These are phyloP conservation scores for Podaxis carcinomalis DNA, from an alignment of 768 basidiomycete species.

Conservation along the genomic window DNA sequence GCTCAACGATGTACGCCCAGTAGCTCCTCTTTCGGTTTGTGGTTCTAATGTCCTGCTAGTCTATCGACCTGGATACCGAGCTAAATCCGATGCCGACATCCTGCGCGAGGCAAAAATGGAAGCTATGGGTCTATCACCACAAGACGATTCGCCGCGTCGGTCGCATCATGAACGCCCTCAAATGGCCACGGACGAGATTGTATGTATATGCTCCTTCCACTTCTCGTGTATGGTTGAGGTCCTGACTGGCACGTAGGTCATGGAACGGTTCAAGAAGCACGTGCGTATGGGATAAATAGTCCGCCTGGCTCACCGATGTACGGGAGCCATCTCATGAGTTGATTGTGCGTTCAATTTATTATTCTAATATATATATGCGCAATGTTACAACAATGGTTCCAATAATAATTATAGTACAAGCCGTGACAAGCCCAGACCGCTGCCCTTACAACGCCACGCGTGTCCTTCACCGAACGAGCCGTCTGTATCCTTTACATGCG, in stretches of 20 bases:
- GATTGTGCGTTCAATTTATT: neutral
- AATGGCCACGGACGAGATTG: slow-evolving; percentile 90
- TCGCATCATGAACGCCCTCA: slow-evolving; percentile 58
- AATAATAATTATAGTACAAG: slow-evolving; percentile 1
- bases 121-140: slow-evolving; percentile 72
- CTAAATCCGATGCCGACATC: slow-evolving; percentile 86
- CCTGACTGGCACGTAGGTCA: slow-evolving; percentile 46
- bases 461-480: neutral
- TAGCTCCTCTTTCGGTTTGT: neutral
- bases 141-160: slow-evolving; percentile 43
- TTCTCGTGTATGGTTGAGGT: neutral
- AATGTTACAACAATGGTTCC: neutral
- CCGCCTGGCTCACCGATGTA: no score
- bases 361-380: neutral
- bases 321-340: neutral
- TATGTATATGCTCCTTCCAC: slow-evolving; percentile 30
- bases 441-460: neutral
- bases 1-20: slow-evolving; percentile 78
- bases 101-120: slow-evolving; percentile 84
- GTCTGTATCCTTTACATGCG: slow-evolving; percentile 5
- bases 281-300: slow-evolving; percentile 60
- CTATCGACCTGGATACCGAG: slow-evolving; percentile 76
- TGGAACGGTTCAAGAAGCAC: slow-evolving; percentile 97
- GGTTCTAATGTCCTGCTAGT: slow-evolving; percentile 39
- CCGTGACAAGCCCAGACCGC: neutral